Evolutionary conservation across 108 stramenopile genomes (phyloP).

Genomic region (Fistulifera solaris): DNA sequence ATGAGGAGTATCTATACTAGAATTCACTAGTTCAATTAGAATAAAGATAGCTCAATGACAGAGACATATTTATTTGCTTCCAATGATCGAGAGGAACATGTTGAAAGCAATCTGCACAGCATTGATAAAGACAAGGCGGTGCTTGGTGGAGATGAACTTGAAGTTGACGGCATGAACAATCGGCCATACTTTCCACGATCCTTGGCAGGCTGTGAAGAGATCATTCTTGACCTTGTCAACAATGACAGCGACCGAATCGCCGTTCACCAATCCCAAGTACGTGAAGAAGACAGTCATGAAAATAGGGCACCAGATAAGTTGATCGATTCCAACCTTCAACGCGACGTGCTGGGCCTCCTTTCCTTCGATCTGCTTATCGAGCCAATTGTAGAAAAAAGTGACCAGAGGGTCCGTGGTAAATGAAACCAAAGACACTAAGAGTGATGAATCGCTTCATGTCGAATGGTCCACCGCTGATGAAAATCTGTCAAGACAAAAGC

Average conservation of each 20-base stretch:
- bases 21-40: too few relatives aligned
- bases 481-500: conserved; percentile 42
- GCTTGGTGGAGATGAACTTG: conserved; percentile 91
- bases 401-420: conserved; percentile 96
- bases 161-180: conserved; percentile 96
- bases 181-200: conserved; percentile 97
- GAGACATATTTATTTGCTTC: conserved; percentile 63
- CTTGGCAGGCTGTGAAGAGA: conserved; percentile 88
- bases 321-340: conserved; percentile 92
- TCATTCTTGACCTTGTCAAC: conserved; percentile 89
- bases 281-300: conserved; percentile 97
- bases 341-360: conserved; percentile 69
- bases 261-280: conserved; percentile 91
- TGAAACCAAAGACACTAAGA: conserved; percentile 89
- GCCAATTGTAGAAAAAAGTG: conserved; percentile 99
- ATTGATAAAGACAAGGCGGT: conserved; percentile 96
- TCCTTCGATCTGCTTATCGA: conserved; percentile 83
- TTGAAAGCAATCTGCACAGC: conserved; percentile 95
- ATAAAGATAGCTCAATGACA: not conserved
- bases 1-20: too few relatives aligned
- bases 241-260: conserved; percentile 80
- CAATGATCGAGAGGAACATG: conserved; percentile 96
- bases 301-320: conserved; percentile 91
- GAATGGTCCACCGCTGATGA: conserved; percentile 87
- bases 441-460: conserved; percentile 90